Conservation (phyloP, 78 protist species). For the Andalucia godoyi region DNA sequence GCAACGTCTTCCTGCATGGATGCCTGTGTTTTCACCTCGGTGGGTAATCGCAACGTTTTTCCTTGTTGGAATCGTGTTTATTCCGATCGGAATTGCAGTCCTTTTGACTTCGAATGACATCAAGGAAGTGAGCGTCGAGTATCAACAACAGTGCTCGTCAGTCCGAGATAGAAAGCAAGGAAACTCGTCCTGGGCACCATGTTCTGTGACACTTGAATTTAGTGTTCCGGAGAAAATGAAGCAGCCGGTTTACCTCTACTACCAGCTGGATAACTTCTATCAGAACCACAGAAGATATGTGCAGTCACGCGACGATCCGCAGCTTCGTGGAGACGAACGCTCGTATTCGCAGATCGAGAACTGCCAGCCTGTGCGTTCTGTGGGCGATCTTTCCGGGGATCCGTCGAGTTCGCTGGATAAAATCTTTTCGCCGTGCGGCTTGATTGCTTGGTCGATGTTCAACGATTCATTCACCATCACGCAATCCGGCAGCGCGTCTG, state of each 20-base stretch:
- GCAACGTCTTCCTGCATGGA: constrained; percentile 88
- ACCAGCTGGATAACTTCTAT: constrained; percentile 67
- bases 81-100: constrained; percentile 73
- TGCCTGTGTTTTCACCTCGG: constrained; percentile 83
- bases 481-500: not conserved
- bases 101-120: constrained; percentile 33
- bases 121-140: not conserved
- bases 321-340: constrained; percentile 31
- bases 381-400: not conserved
- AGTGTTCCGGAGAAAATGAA: constrained; percentile 10
- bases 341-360: not conserved
- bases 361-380: constrained; percentile 56
- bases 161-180: too few species aligned
- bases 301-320: constrained; percentile 27
- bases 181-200: too few species aligned
- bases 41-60: constrained; percentile 73
- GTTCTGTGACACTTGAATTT: too few species aligned
- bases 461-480: constrained; percentile 42
- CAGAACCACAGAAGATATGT: constrained; percentile 85
- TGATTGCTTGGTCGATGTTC: constrained; percentile 65
- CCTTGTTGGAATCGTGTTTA: constrained; percentile 57
- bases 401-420: not conserved
- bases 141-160: too few species aligned
- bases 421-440: constrained; percentile 78
- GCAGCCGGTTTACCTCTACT: constrained; percentile 77